Evolutionary conservation across 805 yeast genomes (phyloP), one percentile per base, ranked within the genome.

Genomic region (Saccharomycopsis sp.): DNA sequence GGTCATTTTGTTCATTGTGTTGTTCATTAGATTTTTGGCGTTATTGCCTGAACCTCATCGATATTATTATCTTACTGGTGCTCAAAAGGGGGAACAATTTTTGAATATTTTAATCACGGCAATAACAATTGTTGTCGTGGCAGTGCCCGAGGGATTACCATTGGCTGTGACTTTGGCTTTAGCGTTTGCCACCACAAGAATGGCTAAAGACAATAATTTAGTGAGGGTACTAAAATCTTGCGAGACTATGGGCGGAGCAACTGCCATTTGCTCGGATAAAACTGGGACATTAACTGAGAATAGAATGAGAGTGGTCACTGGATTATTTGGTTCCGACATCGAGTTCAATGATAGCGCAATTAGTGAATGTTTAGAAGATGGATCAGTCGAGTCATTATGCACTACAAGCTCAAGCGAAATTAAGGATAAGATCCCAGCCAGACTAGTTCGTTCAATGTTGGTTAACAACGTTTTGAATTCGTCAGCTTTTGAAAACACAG

Each of bases 111-210:
- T 93, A 49, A 93, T 93, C 57, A 86, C 93, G 20, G 83, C 97
- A 1, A 84, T 93, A 49, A 88, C 98, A 0, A 75, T 93, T 54
- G 79, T 93, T 23, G 98, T 90, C 13, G 98, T 93, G 41, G 99
- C 98, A 0, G 96, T 93, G n/a, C 99, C 99, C 2, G 99, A 93
- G 65, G 99, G 99, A 51, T 73, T 93, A 46, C 99, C 99, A 1
- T 70, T 93, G 45, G 99, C 99, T 2, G 98, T 93, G 14, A 93
- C 99, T 1, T 71, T 93, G 38, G 96, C 98, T 0, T 70, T 93
- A 53, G 98, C 98, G 0, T 93, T 93, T 68, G 98, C 99, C 2
- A 93, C 98, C 2, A 89, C 96, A 7, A 76, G 97, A 64, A 93
- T 93, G 99, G 88, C 95, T 17, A 84, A 85, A 61, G 96, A 93